Evolutionary conservation across 2,329 filamentous ascomycete species (phyloP), one percentile per base, ranked within the genome.

Genomic region (Colletotrichum tropicale): DNA sequence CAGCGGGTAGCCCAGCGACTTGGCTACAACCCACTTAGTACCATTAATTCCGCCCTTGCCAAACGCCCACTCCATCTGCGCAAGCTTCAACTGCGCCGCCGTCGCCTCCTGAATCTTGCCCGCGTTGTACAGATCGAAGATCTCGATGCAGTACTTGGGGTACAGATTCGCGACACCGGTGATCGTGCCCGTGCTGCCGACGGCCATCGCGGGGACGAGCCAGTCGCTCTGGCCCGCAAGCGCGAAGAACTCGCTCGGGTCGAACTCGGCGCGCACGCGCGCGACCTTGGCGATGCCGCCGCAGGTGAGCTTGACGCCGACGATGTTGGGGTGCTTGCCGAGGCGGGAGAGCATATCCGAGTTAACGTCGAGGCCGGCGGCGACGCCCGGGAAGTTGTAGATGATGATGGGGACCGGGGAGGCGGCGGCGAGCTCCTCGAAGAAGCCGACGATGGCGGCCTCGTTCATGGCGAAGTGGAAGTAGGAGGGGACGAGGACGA

Each of bases 201-300:
- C 88, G 3, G 88, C 87, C 38, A 94, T 82, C 0, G 90, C 91
- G 3, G 90, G 91, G 65, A 94, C 85, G 28, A 95, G 83, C 82
- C 94, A 95, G 80, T 96, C 94, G 3, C 91, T 91, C 84, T 95
- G 93, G 1, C 94, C 94, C 1, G 93, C 93, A 79, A 91, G 95
- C 1, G 92, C 90, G 2, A 93, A 90, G 80, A 96, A 96, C 13
- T 88, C 82, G 3, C 89, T 86, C 0, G 88, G 83, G 0, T 88
- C 82, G 74, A 94, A 84, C 76, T 86, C 82, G 18, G 86, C 87
- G 8, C 84, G 81, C 6, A 95, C 88, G 10, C 93, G 88, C 6
- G 91, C 91, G 65, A 95, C 89, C 84, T 95, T 95, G 74, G 92
- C 93, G 36, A 94, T 94, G 78, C 91, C 92, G n/a, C 93, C 93